Base-by-base conservation (phyloP, 306 rosid genomes). In the Vigna unguiculata region DNA sequence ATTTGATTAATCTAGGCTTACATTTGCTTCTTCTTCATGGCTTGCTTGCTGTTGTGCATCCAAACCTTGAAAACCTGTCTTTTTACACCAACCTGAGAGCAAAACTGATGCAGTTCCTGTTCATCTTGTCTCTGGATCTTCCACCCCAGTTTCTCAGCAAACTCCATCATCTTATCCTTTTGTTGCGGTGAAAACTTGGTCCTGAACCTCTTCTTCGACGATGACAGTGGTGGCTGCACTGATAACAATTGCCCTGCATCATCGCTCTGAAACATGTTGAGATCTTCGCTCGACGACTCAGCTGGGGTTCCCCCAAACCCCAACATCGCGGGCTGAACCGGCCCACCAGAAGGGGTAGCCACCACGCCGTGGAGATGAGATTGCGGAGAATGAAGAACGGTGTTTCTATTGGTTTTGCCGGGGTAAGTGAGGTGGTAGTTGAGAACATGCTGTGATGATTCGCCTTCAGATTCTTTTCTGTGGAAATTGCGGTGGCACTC, bases 41-140 rank as follows among this genome's bases (percentile, higher is more conserved):
- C 90, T 80, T 88, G 96, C 72, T 91, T 91, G 81, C 88, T 93
- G 69, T 93, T 93, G 77, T 93, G 98, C 97, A 93, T 93, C 98
- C 98, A 93, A 21, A 93, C 97, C 91, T 91, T 93, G 83, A 93
- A 91, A 74, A 85, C 96, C 55, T 88, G 89, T 49, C 89, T 83
- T 68, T 80, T 88, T 25, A 93, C 77, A 4, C 93, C 97, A 36
- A 86, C 81, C 43, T 90, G 92, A 17, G 87, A 68, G 57, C 97
- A 93, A 78, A 93, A 90, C 73, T 86, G 86, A 32, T 87, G 90
- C 46, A 93, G 83, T 47, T 90, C 91, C 34, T 87, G 82, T 21
- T 93, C 97, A 68, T 93, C 93, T 7, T 90, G 98, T 79, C 85
- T 93, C 87, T 91, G 97, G 72, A 91, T 90, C 85, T 67, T 91